Evolutionary conservation across 768 basidiomycete genomes (phyloP).

Genomic region (Neoboletus magnificus): DNA sequence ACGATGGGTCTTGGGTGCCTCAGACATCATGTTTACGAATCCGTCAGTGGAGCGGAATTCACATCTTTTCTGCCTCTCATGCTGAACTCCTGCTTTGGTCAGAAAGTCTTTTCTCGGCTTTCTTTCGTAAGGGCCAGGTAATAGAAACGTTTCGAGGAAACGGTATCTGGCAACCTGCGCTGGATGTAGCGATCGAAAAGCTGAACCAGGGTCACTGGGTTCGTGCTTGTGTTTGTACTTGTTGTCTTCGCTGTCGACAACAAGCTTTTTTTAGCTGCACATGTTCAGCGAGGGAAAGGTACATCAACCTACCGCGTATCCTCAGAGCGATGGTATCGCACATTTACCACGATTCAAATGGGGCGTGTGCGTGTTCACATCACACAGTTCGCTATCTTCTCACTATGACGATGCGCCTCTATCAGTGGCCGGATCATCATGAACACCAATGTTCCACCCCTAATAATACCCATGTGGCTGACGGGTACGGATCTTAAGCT

Average conservation of each 20-base stretch:
- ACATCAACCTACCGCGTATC: conserved; percentile 63
- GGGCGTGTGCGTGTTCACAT: conserved; percentile 72
- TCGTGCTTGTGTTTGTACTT: conserved; percentile 23
- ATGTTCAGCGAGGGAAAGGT: conserved; percentile 89
- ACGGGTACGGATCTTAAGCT: conserved; percentile 57
- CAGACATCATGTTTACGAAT: conserved; percentile 94
- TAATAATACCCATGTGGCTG: conserved; percentile 92
- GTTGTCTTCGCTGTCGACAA: not conserved
- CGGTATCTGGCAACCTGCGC: conserved; percentile 83
- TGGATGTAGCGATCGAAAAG: conserved; percentile 78
- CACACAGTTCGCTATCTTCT: not conserved
- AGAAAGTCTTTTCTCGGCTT: conserved; percentile 73
- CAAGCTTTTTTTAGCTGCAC: conserved; percentile 62
- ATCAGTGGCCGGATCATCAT: conserved; percentile 80
- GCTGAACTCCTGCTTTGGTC: conserved; percentile 21
- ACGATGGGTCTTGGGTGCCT: conserved; percentile 92
- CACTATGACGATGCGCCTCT: not conserved
- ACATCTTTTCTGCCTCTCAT: not conserved
- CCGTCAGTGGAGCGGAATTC: conserved; percentile 49
- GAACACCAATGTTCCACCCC: conserved; percentile 60
- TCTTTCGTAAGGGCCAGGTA: conserved; percentile 88
- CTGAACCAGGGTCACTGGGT: conserved; percentile 88
- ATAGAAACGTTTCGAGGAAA: conserved; percentile 90
- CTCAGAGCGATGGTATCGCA: conserved; percentile 39
- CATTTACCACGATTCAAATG: conserved; percentile 83